Evolutionary conservation across 164 flowering plant species (phyloP).

Genomic region (Magnolia changhungtana): DNA sequence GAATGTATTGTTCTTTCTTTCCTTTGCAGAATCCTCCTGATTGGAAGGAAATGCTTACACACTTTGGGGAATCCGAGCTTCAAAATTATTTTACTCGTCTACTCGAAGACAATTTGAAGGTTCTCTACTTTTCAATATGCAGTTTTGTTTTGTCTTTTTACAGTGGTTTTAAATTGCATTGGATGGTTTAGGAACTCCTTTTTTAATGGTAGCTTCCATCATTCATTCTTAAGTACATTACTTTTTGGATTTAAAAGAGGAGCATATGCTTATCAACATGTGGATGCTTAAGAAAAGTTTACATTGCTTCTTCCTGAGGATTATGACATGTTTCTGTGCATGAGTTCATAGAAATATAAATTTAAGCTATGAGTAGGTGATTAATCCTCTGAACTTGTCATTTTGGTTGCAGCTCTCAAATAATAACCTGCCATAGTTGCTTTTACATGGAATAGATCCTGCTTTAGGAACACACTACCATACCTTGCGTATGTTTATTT

Average conservation of each 20-base stretch:
- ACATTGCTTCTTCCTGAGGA: background rate
- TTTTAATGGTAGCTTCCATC: background rate
- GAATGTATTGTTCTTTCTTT: background rate
- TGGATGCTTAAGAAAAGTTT: background rate
- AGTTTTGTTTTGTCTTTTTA: background rate
- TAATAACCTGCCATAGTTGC: background rate
- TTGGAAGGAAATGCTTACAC: constrained; percentile 95
- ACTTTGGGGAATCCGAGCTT: constrained; percentile 94
- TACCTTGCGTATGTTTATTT: too few relatives aligned
- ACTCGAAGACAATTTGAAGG: constrained; percentile 95
- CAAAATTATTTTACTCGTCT: constrained; percentile 98
- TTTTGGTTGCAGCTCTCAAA: background rate
- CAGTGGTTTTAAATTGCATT: background rate
- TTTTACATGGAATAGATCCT: too few relatives aligned
- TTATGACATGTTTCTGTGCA: background rate
- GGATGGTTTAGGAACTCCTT: background rate
- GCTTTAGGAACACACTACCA: too few relatives aligned
- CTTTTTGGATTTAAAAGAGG: background rate
- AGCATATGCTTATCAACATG: background rate
- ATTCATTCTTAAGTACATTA: background rate
- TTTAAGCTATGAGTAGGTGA: background rate
- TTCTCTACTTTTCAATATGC: constrained; percentile 10
- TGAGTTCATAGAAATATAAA: background rate
- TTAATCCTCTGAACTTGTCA: background rate
- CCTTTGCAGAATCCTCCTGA: constrained; percentile 90